phyloP scores from a whole-genome alignment of 768 basidiomycete genomes.

The Cyclocybe cylindracea region DNA sequence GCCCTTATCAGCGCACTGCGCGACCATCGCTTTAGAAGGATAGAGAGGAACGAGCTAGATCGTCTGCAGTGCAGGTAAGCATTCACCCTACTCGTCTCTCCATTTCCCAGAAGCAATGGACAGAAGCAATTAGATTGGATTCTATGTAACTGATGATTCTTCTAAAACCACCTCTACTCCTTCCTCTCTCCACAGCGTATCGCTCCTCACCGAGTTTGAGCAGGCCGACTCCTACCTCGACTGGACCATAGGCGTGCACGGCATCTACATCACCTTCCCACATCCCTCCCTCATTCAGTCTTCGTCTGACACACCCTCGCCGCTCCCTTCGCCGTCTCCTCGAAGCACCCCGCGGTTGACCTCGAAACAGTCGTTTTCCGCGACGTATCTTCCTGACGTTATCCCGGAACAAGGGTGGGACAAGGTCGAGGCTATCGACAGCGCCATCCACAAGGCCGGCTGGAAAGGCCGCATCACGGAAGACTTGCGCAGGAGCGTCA shows the following conservation, averaged over 20 bases:
- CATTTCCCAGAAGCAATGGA: background rate
- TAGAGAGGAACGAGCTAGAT: slow-evolving; percentile 75
- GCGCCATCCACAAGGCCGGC: slow-evolving; percentile 92
- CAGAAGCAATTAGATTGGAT: too few relatives aligned
- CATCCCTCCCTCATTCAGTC: slow-evolving; percentile 68
- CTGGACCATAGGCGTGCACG: slow-evolving; percentile 92
- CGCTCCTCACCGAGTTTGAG: slow-evolving; percentile 93
- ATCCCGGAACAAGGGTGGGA: slow-evolving; percentile 94
- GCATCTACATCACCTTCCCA: slow-evolving; percentile 86
- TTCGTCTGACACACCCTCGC: slow-evolving; percentile 69
- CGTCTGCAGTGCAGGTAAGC: slow-evolving; percentile 85
- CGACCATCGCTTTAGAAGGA: slow-evolving; percentile 83
- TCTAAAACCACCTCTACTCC: background rate
- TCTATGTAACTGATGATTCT: background rate
- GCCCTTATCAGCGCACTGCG: slow-evolving; percentile 90
- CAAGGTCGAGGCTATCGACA: slow-evolving; percentile 86
- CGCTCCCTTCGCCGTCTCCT: slow-evolving; percentile 56
- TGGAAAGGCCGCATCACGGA: slow-evolving; percentile 84
- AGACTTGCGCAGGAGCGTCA: slow-evolving; percentile 73
- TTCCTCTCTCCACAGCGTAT: slow-evolving; percentile 56
- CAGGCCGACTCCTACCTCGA: slow-evolving; percentile 82
- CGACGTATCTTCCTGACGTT: slow-evolving; percentile 93
- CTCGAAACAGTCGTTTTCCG: slow-evolving; percentile 66
- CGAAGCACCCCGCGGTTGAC: slow-evolving; percentile 54
- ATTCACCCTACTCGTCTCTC: slow-evolving; percentile 11